Evolutionary conservation across 2,329 filamentous ascomycete genomes (phyloP), one percentile per base, ranked within the genome.

Genomic region (Xylaria polymorpha): DNA sequence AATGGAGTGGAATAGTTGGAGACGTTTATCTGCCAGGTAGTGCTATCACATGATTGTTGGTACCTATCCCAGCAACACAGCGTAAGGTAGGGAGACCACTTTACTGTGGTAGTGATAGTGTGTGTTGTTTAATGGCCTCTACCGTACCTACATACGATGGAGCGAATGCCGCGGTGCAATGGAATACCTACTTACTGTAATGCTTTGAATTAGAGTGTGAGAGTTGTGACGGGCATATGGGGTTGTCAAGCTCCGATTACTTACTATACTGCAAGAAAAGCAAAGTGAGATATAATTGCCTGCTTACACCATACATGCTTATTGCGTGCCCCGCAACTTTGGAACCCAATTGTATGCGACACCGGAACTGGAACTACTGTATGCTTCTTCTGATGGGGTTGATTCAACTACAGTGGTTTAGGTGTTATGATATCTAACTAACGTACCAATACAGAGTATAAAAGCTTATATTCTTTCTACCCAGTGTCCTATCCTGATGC

Each of bases 221-320:
- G 46, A 50, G 22, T 50, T 50, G 46, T 50, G 25, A 50, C 46
- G 46, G 46, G 46, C 46, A 50, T 50, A 50, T 29, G 20, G 20
- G 22, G 3, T 6, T 25, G 44, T 48, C 44, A 22, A 48, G 44
- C 3, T 29, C 25, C 25, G 4, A 29, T 29, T 4, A 29, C 25
- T 29, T 29, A 29, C 25, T 29, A 3, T 29, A 29, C 25, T 29
- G 4, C 25, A 29, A 29, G 25, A 29, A 41, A 41, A 41, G 37
- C 37, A 41, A 41, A 41, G 37, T 10, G 37, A 14, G 12, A 41
- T 12, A 25, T 29, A 48, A 48, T 43, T 25, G 20, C 46, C 46
- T 14, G 20, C 22, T 48, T 48, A 48, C 20, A 29, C 22, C 22
- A 18, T 15, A 20, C 14, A 18, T 15, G 46, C 14, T 15, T 22